Base-by-base conservation (phyloP, 106 monocot species). In the Agapanthus africanus region DNA sequence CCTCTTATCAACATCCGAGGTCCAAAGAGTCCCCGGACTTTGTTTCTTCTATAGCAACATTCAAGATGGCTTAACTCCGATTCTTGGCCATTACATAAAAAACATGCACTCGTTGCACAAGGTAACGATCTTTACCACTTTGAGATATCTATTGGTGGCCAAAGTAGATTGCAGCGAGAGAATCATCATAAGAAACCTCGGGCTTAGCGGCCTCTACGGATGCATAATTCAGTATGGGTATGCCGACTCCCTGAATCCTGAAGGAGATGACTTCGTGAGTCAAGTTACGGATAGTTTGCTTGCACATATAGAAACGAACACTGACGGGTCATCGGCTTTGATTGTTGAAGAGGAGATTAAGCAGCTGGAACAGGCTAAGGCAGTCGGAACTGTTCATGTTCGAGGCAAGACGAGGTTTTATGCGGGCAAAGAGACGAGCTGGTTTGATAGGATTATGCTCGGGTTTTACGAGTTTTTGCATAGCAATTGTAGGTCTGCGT, bases 1-100 rank as follows among this genome's bases (percentile, higher is more conserved):
- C 8, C 73, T 91, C 23, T 25, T 87, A 21, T 74, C 79, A 40
- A 68, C 56, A 1, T 37, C 74, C 16, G 76, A 80, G 0, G 68
- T 76, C 26, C 78, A 78, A 37, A 65, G 85, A 40, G 93, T 82
- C 42, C 83, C 88, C 1, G 88, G 93, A 0, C 21, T 88, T 4
- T 93, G 93, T 66, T 75, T 93, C 73, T 93, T 93, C 69, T 88
- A 85, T 54, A 93, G 70, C 76, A 85, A 87, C 19, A 79, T 78
- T n/a, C 82, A 82, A 13, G 80, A 84, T 40, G 84, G 87, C 9
- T 23, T 87, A 1, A 82, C 91, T 16, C 87, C 91, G 7, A 52
- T 87, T 66, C 79, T 91, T 10, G 80, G 82, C 1, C 87, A 85
- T 40, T 87, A 87, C 69, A 63, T 87, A 18, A 79, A 72, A 25